phyloP scores from a whole-genome alignment of 2,329 filamentous ascomycete genomes.

The Hirsutella thompsonii region DNA sequence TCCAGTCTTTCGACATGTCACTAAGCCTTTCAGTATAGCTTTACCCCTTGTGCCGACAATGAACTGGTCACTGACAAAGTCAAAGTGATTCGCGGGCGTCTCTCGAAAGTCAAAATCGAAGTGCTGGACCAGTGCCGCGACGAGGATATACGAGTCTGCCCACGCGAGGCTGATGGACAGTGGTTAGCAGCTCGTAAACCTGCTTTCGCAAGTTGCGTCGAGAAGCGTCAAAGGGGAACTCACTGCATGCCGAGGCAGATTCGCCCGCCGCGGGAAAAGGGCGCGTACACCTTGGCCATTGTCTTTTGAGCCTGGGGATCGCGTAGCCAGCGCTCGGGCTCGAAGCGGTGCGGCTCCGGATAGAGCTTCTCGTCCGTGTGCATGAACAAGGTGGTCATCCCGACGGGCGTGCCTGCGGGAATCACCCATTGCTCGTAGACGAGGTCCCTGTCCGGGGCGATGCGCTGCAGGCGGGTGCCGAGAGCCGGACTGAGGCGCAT shows the following conservation, averaged over 20 bases:
- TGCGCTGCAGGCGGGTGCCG: slow-evolving; percentile 12
- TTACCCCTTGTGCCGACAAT: background rate
- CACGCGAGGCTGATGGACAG: background rate
- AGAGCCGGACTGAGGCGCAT: slow-evolving; percentile 27
- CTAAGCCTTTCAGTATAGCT: too few species aligned
- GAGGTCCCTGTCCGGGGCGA: slow-evolving; percentile 12
- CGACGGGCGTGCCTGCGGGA: slow-evolving; percentile 17
- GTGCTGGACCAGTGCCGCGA: background rate
- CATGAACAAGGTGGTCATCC: slow-evolving; percentile 20
- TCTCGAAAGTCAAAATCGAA: background rate
- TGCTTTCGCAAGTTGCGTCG: background rate
- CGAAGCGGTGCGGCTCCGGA: slow-evolving; percentile 10
- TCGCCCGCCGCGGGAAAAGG: background rate
- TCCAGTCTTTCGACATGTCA: too few species aligned
- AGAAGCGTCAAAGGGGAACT: background rate
- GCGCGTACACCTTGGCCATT: background rate
- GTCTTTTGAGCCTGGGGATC: background rate
- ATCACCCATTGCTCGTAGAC: slow-evolving; percentile 16
- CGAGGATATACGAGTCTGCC: background rate
- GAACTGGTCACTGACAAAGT: background rate
- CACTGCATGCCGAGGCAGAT: background rate
- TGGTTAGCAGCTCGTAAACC: background rate
- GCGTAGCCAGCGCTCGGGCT: slow-evolving; percentile 15
- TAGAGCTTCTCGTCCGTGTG: slow-evolving; percentile 12
- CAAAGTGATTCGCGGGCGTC: background rate